These are phyloP conservation scores for Scheffersomyces parashehatae DNA, from an alignment of 1,139 yeast species.

Conservation along the genomic window DNA sequence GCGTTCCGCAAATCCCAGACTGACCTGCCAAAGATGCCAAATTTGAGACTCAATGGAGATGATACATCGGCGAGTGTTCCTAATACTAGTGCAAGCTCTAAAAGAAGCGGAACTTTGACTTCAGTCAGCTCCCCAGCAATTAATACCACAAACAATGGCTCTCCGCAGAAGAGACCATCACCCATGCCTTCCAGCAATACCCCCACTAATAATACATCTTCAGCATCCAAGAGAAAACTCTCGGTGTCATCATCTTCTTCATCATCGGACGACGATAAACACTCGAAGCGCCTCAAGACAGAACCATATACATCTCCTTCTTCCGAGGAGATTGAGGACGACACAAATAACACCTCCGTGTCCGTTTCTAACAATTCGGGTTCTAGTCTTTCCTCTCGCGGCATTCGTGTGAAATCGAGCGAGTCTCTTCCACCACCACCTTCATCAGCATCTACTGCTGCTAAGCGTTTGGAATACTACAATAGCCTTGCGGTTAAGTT, in stretches of 20 bases:
- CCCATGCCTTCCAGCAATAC: not conserved
- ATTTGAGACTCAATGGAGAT: not conserved
- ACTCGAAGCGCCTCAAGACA: conserved; percentile 12
- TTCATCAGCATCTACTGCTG: conserved; percentile 9
- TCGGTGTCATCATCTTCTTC: conserved; percentile 20
- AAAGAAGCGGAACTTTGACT: conserved; percentile 4
- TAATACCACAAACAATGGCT: conserved; percentile 5
- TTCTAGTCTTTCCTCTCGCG: not conserved
- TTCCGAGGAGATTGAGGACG: conserved; percentile 13
- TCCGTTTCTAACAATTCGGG: not conserved
- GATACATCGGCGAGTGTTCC: not conserved
- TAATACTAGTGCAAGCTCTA: not conserved
- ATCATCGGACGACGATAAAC: conserved; percentile 18
- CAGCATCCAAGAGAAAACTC: conserved; percentile 12
- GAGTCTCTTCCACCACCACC: not conserved
- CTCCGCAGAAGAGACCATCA: conserved; percentile 2
- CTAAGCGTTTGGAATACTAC: conserved; percentile 24
- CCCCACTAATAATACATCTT: not conserved
- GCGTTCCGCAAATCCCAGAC: conserved; percentile 21
- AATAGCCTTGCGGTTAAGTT: conserved; percentile 37
- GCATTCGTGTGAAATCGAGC: not conserved
- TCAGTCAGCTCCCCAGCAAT: conserved; percentile 10
- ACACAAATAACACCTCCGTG: conserved; percentile 1
- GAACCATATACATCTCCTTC: conserved; percentile 19
- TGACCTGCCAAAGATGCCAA: conserved; percentile 18